Evolutionary conservation across 495 filamentous ascomycete species (phyloP), one percentile per base, ranked within the genome.

Genomic region (Chaetomium fimeti): DNA sequence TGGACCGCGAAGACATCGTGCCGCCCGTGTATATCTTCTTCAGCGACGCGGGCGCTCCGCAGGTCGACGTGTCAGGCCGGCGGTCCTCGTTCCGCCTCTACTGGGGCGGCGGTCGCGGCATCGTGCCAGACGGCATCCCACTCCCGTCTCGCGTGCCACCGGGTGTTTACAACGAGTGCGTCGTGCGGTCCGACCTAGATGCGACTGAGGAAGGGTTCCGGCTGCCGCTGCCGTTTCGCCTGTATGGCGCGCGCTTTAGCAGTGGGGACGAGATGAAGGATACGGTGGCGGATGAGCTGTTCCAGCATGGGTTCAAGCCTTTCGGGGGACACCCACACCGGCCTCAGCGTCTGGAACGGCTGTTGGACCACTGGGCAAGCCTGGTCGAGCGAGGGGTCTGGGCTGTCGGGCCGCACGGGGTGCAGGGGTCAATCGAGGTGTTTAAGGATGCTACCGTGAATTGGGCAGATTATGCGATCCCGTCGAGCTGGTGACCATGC

Each of bases 231-330:
- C 57, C 57, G 2, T 48, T 12, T 15, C 7, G 7, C 12, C 27
- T 32, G 15, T 12, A 49, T 4, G 57, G 57, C 27, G 43, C 57
- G 16, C 42, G 57, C 1, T 0, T 12, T 1, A 49, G 57, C 25
- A 18, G 20, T n/a, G 57, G 42, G 27, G 15, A 7, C 4, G 20
- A 5, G 43, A 3, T 60, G 25, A 2, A 6, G 9, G 5, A 5
- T 12, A 38, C 1, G 16, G 5, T 1, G 57, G 28, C 27, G 27
- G 42, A 13, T 5, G 57, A 60, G 45, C 27, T 60, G 57, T 60
- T 60, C 24, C 57, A 60, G 45, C 57, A 60, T 36, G 57, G 57
- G 16, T 60, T 12, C 11, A 60, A 60, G 57, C 57, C 57, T 6
- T 60, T 60, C 51, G 57, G 57, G 2, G 57, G 45, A 2, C 18